Evolutionary conservation across 495 filamentous ascomycete genomes (phyloP).

Genomic region (Lasiosphaeria hispida): DNA sequence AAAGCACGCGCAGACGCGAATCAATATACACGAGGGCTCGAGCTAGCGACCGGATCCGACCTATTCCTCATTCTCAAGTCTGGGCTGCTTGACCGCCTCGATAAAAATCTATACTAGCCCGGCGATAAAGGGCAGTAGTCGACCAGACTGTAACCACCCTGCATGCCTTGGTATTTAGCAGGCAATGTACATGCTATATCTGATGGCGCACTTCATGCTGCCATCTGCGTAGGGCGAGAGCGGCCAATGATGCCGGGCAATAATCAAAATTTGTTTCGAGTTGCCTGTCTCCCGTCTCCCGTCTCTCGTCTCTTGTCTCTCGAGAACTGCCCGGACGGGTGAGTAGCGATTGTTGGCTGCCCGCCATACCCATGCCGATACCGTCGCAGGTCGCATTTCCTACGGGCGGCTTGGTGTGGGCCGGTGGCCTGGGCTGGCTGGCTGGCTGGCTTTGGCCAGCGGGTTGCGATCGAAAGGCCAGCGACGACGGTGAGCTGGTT

Average conservation of each 20-base stretch:
- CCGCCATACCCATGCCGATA: background rate
- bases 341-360: conserved; percentile 8
- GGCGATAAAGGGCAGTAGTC: conserved; percentile 4
- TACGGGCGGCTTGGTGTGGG: background rate
- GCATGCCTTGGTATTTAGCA: conserved; percentile 8
- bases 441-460: conserved; percentile 1
- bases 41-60: too few relatives aligned
- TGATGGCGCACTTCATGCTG: conserved; percentile 3
- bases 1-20: too few relatives aligned
- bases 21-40: too few relatives aligned
- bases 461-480: background rate
- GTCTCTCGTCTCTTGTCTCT: too few relatives aligned
- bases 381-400: background rate
- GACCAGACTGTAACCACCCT: conserved; percentile 8
- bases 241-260: conserved; percentile 12
- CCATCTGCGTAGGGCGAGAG: conserved; percentile 12
- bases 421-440: background rate
- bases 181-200: background rate
- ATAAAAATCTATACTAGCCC: background rate
- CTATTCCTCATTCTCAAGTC: background rate
- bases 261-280: conserved; percentile 12
- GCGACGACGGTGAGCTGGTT: conserved; percentile 9
- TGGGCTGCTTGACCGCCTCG: conserved; percentile 11
- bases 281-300: too few relatives aligned
- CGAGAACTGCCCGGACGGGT: conserved; percentile 6